Evolutionary conservation across 2,329 filamentous ascomycete genomes (phyloP), one percentile per base, ranked within the genome.

Genomic region (Nakataea oryzae): DNA sequence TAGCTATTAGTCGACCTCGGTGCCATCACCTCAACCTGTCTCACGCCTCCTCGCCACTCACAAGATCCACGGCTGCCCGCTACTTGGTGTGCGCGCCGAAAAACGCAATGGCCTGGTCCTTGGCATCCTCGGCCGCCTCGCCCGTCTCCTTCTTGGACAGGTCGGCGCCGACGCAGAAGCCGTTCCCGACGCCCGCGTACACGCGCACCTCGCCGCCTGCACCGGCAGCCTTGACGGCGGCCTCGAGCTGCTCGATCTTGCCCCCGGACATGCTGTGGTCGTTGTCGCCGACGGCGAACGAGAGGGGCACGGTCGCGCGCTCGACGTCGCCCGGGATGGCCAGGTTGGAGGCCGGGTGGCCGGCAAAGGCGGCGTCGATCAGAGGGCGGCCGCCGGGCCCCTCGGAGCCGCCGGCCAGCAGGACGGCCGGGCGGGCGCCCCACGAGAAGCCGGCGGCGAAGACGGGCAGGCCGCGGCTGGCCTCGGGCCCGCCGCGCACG

Each of bases 401-500:
- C 6, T 71, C 67, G 32, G 65, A 66, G 54, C 64, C 64, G 64
- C 76, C 74, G 13, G 77, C 74, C 3, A 86, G 76, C n/a, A 77
- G 69, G 11, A 83, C 69, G 2, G 76, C 72, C 65, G 85, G 78
- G 64, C 81, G 81, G 28, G 82, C 85, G 28, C 85, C 85, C 84
- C 84, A 87, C 74, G 83, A 87, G 73, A 85, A 87, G 0, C 85
- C 86, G 0, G 81, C 81, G 0, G 76, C 80, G 27, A 78, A 83
- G 57, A 86, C 71, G 21, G 72, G 70, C 8, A 74, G 67, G 26
- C 59, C 59, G 63, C 62, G 54, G 67, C 59, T 54, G 6, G 65
- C 63, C 13, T 70, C 70, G 54, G 71, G 69, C 30, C 72, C 70
- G 54, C 71, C 66, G 54, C 71, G 76, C 3, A 79, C 65, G 5